Base-by-base conservation (phyloP, 2,329 filamentous ascomycete species). In the Akanthomyces dipterigenus region DNA sequence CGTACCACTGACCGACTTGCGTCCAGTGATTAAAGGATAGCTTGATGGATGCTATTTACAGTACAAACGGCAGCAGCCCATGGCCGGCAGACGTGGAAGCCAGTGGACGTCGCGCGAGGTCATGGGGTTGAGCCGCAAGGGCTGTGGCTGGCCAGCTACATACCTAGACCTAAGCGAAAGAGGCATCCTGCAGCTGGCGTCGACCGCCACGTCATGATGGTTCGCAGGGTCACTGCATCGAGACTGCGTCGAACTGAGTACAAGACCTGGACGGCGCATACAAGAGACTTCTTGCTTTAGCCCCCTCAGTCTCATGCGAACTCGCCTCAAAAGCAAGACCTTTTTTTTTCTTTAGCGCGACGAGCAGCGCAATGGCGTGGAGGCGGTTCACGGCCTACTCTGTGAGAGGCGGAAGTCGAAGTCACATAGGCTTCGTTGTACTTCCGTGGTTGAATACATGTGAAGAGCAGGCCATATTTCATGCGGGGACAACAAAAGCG, bases 161-260 rank as follows among this genome's bases (percentile, higher is more conserved):
- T n/a, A n/a, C n/a, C n/a, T 46, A 34, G 50, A 55, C 38, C 16
- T n/a, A n/a, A n/a, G n/a, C n/a, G n/a, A 46, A 36, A 56, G 26
- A 46, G 54, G 42, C 54, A 46, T 42, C 8, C 42, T 46, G 42
- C 42, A 56, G 40, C 20, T 56, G 42, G 54, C 42, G 54, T 56
- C 42, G 54, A 18, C 54, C 26, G 54, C 54, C 54, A 56, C 54
- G 54, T 56, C 54, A 56, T 36, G 28, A 46, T 56, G 40, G 54
- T 46, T 56, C 54, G 54, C 53, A 45, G 53, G 12, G 24, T 16
- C 50, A 54, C 36, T 20, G 22, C 50, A 28, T 24, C 20, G n/a
- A 14, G 43, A 54, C 36, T 20, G 22, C 50, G n/a, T 24, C 20
- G n/a, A 14, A 20, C 46, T 49, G 48, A 51, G 31, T n/a, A 51